phyloP scores from a whole-genome alignment of 129 eudicot species.

The Tagetes patula region DNA sequence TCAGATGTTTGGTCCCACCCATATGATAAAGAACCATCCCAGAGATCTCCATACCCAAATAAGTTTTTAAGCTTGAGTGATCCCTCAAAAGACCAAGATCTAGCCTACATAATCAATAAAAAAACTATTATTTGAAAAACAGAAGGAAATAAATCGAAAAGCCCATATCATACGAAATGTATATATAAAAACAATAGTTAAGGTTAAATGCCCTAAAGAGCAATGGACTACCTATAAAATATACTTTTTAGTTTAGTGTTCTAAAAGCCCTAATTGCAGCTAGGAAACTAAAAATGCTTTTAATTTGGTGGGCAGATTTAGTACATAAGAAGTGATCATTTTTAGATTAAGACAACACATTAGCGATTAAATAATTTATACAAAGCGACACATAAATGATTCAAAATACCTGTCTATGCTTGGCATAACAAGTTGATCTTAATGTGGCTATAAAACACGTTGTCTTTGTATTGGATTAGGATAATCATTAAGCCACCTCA shows the following conservation, averaged over 20 bases:
- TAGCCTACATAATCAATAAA: constrained; percentile 53
- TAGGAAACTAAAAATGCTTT: not conserved
- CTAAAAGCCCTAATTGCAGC: not conserved
- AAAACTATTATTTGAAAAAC: constrained; percentile 3
- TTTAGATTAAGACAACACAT: not conserved
- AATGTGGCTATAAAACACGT: not conserved
- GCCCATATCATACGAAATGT: constrained; percentile 5
- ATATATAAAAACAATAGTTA: constrained; percentile 7
- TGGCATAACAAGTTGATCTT: not conserved
- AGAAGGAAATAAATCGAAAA: constrained; percentile 1
- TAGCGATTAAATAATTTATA: not conserved
- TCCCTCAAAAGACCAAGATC: constrained; percentile 79
- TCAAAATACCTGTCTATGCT: not conserved
- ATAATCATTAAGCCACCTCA: constrained; percentile 5
- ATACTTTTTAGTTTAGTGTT: not conserved
- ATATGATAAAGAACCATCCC: constrained; percentile 79
- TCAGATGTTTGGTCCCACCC: constrained; percentile 90
- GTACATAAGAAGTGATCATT: not conserved
- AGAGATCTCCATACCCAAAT: constrained; percentile 82
- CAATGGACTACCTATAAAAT: not conserved
- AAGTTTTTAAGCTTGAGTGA: constrained; percentile 69
- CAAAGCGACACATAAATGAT: not conserved
- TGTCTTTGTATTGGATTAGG: not conserved
- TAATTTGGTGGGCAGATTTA: not conserved
- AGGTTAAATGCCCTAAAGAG: not conserved